Evolutionary conservation across 2,329 filamentous ascomycete genomes (phyloP).

Genomic region (Camptophora hylomeconis): DNA sequence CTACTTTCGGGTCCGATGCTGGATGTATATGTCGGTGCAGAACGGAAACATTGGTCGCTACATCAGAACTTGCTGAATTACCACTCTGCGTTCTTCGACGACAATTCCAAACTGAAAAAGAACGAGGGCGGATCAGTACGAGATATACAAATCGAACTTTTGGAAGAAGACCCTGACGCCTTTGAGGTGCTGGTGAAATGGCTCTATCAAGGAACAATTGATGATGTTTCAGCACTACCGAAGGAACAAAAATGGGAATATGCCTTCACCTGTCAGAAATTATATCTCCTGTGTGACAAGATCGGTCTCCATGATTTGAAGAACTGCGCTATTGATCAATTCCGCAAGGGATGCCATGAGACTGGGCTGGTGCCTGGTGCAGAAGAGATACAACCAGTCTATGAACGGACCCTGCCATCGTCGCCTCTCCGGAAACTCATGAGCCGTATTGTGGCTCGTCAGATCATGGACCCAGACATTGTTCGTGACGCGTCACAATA

Average conservation of each 20-base stretch:
- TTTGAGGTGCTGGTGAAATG: slow-evolving; percentile 44
- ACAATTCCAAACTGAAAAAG: slow-evolving; percentile 22
- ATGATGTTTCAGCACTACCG: slow-evolving; percentile 34
- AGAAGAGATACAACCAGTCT: slow-evolving; percentile 42
- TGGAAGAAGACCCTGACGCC: slow-evolving; percentile 36
- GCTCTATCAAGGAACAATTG: slow-evolving; percentile 42
- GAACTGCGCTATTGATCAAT: slow-evolving; percentile 42
- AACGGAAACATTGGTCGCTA: slow-evolving; percentile 36
- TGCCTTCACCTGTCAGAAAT: slow-evolving; percentile 39
- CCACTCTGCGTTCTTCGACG: slow-evolving; percentile 36
- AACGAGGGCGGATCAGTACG: slow-evolving; percentile 20
- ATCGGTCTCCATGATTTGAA: slow-evolving; percentile 38
- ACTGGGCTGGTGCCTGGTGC: slow-evolving; percentile 40
- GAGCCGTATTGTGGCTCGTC: slow-evolving; percentile 41
- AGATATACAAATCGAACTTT: slow-evolving; percentile 31
- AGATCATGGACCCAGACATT: slow-evolving; percentile 43
- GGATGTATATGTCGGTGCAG: slow-evolving; percentile 37
- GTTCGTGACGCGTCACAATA: slow-evolving; percentile 37
- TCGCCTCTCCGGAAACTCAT: slow-evolving; percentile 39
- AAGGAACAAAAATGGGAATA: slow-evolving; percentile 40
- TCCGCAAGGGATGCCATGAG: slow-evolving; percentile 36
- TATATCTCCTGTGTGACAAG: slow-evolving; percentile 39
- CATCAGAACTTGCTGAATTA: slow-evolving; percentile 41
- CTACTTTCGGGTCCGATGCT: slow-evolving; percentile 40
- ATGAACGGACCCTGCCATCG: slow-evolving; percentile 29